Conservation (phyloP, 805 yeast species). For the Candida railenensis region DNA sequence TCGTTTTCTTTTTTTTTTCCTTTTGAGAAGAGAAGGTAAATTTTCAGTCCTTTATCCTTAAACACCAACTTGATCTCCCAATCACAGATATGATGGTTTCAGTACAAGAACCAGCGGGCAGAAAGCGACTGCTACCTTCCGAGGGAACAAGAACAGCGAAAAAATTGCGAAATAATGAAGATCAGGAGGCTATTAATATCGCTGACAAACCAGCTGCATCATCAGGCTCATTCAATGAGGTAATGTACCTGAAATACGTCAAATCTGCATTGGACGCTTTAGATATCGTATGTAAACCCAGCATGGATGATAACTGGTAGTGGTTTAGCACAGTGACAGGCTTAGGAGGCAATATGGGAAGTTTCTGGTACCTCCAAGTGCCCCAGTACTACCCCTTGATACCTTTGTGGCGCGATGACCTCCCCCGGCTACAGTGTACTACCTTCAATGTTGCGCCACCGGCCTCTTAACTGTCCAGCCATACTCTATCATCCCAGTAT, state of each 20-base stretch:
- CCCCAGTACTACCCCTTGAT: too few relatives aligned
- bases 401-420: too few relatives aligned
- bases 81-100: constrained; percentile 35
- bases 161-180: constrained; percentile 16
- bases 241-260: constrained; percentile 47
- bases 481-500: neutral
- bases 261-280: constrained; percentile 68
- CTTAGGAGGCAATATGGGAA: too few relatives aligned
- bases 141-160: constrained; percentile 13
- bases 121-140: constrained; percentile 26
- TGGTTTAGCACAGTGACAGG: too few relatives aligned
- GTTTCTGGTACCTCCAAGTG: neutral
- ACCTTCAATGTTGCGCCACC: too few relatives aligned
- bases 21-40: constrained; percentile 11
- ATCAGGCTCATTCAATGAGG: constrained; percentile 27
- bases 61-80: neutral
- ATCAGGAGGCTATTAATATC: constrained; percentile 15
- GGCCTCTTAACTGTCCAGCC: neutral
- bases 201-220: constrained; percentile 4
- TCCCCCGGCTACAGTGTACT: too few relatives aligned
- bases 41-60: neutral
- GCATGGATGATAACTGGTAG: too few relatives aligned
- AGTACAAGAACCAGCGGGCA: constrained; percentile 33
- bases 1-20: constrained; percentile 8
- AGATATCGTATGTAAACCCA: constrained; percentile 54